These are phyloP conservation scores for Trebouxia sp. DNA, from an alignment of 139 green algal species.

Conservation along the genomic window DNA sequence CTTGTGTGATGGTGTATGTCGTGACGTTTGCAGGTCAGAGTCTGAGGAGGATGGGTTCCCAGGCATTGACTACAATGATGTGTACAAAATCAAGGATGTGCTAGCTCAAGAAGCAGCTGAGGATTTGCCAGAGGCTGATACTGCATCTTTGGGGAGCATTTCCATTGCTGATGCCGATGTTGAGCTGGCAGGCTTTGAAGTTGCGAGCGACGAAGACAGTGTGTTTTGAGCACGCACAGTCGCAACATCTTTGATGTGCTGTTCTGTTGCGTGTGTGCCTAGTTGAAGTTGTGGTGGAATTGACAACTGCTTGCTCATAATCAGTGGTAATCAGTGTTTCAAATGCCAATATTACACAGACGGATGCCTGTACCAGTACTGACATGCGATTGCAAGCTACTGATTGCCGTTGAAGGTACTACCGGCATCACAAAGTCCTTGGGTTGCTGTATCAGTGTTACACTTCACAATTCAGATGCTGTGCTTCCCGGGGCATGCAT, in stretches of 20 bases:
- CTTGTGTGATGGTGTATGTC: no score
- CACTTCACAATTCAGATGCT: no score
- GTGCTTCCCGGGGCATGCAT: no score
- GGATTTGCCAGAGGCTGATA: constrained; percentile 22
- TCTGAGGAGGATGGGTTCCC: constrained; percentile 1
- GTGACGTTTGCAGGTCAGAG: constrained; percentile 12
- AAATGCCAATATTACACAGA: no score
- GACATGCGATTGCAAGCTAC: no score
- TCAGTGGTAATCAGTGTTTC: no score
- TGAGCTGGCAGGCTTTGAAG: neutral
- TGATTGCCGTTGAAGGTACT: no score
- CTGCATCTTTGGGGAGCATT: neutral
- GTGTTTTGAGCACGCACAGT: constrained; percentile 1
- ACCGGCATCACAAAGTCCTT: no score
- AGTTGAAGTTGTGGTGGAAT: neutral
- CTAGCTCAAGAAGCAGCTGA: neutral
- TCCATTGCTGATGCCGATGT: constrained; percentile 26
- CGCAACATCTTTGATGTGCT: neutral
- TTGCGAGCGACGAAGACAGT: neutral
- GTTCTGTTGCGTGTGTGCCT: no score
- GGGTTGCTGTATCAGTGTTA: no score
- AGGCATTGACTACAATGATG: constrained; percentile 10
- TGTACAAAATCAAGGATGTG: constrained; percentile 3
- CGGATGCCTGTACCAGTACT: no score
- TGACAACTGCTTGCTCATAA: no score